Evolutionary conservation across 2,329 filamentous ascomycete genomes (phyloP), one percentile per base, ranked within the genome.

Genomic region (Fusarium sp.): DNA sequence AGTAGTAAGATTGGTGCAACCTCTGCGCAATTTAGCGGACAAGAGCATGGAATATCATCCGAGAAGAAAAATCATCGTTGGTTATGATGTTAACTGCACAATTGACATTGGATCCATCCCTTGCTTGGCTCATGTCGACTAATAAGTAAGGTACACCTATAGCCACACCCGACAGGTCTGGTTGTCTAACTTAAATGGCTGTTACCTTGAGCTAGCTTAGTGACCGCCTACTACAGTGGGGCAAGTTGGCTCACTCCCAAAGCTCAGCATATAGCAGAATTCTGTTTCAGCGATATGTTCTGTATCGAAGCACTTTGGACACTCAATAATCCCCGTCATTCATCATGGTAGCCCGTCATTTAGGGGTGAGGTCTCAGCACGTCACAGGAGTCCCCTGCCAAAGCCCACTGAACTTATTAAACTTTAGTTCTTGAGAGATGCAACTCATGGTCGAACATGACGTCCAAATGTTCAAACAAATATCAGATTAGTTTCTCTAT

Each of bases 401-500:
- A 56, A 45, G n/a, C 26, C 26, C n/a, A 42, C 24, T 49, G 47
- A 49, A 4, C 28, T n/a, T 17, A 33, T 10, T n/a, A 48, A 20
- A 47, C 18, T 47, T 10, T 28, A n/a, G 22, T 18, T 49, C 26
- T 49, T n/a, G 31, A 18, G 28, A 33, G 26, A 26, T 57, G 10
- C 15, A 56, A 39, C 49, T 52, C 24, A 52, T 51, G 28, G 15
- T 24, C 49, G 22, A 31, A 33, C 49, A 33, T 33, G 45, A 24
- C 35, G 18, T 64, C 72, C 52, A 49, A 61, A 49, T 44, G 57
- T 36, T 59, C 39, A 55, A 49, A 36, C 49, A 41, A 75, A 73
- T 63, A 69, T 51, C 39, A 59, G 35, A 62, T 60, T 54, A 54
- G 41, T 41, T 66, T 70, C 58, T 73, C 49, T 61, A 61, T 59